Evolutionary conservation across 257 asterid genomes (phyloP), one percentile per base, ranked within the genome.

Genomic region (Nemophila menziesii): DNA sequence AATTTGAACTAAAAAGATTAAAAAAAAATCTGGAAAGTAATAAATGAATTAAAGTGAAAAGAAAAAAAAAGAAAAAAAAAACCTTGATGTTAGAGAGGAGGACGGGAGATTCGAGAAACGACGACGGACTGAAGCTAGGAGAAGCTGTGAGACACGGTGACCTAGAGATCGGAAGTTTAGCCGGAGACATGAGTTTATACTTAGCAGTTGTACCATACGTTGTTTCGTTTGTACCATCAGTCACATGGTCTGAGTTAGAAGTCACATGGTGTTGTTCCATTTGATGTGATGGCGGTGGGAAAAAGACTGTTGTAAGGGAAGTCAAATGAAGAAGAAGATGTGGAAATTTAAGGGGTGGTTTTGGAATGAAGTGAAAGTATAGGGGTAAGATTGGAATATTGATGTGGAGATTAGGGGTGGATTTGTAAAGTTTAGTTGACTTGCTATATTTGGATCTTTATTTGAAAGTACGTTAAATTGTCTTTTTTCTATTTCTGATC

Each of bases 141-240:
- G 98, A 96, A 56, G 77, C 81, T 13, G 86, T 74, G 34, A 90
- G 71, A 57, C 83, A 74, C 46, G 93, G 49, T 0, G 98, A 74
- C 78, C 96, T 77, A 48, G 92, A 74, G 81, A 89, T 89, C 83
- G 96, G 96, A 63, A 89, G 98, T 86, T 89, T 79, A 11, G 93
- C 92, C 54, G 96, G 98, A 22, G 94, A 85, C 93, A 81, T 67
- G 36, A 90, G 93, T 54, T 82, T 77, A 66, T 81, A 90, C 59
- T 63, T 70, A 50, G 96, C 98, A 7, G 36, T 29, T 29, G 36
- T 7, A 29, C 36, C 36, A 5, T 2, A 10, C 2, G 36, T 13
- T 29, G 36, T 7, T 29, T 29, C 4, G 8, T 10, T 7, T 2
- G 36, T 16, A n/a, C 39, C 26, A 3, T 29, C 36, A 29, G 36